A percentile compares a stretch with the other conserved stretches of the same genome.
Evolutionary conservation across 2,329 filamentous ascomycete genomes (phyloP).

Genomic region (Pseudocercospora macadamiae): DNA sequence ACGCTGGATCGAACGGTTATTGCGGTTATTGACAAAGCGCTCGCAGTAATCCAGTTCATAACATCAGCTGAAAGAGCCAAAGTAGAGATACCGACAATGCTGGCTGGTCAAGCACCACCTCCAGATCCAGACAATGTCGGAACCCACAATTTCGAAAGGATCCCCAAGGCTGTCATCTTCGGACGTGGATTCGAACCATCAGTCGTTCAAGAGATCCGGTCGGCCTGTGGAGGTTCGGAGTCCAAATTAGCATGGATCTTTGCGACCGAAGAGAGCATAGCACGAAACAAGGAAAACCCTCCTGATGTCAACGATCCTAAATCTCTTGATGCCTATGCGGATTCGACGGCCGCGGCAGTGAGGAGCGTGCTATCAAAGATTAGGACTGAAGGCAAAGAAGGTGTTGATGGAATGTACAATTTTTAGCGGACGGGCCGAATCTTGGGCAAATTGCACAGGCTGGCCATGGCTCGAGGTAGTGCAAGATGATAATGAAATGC

Average conservation of each 20-base stretch:
- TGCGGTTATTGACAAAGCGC: neutral
- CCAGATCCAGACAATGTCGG: constrained; percentile 19
- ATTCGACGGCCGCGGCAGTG: neutral
- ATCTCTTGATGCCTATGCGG: constrained; percentile 13
- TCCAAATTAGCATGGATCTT: constrained; percentile 10
- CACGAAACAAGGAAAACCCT: neutral
- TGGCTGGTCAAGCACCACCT: constrained; percentile 7
- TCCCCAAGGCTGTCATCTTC: constrained; percentile 11
- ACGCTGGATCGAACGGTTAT: too few relatives aligned
- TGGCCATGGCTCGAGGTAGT: too few relatives aligned
- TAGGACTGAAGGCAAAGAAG: constrained; percentile 5
- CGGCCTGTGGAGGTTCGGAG: constrained; percentile 8
- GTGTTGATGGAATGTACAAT: constrained; percentile 9
- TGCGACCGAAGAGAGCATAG: neutral
- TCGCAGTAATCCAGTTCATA: constrained; percentile 20
- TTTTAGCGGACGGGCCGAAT: neutral
- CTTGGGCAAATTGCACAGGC: too few relatives aligned
- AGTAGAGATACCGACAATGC: constrained; percentile 13
- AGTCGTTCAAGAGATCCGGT: constrained; percentile 9
- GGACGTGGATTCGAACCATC: constrained; percentile 10
- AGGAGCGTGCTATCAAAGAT: constrained; percentile 9
- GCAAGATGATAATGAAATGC: neutral
- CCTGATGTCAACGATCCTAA: constrained; percentile 6
- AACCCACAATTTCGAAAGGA: constrained; percentile 15
- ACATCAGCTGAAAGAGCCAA: constrained; percentile 17